Evolutionary conservation across 805 yeast species (phyloP).

Genomic region (Allodekkera sacchari): DNA sequence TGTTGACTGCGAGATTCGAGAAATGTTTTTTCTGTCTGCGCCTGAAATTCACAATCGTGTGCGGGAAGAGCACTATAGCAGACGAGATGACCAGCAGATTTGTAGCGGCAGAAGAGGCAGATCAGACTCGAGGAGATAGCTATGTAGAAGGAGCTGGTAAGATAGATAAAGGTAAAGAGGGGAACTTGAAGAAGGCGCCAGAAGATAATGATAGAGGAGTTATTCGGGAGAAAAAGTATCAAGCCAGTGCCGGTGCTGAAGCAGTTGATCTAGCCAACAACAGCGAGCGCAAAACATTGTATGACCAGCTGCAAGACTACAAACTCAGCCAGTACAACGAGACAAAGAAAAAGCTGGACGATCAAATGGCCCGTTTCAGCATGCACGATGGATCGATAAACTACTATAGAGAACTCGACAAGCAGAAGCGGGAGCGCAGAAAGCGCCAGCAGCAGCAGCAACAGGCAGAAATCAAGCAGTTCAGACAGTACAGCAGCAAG

Average conservation of each 20-base stretch:
- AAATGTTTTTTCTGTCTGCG: too few species aligned
- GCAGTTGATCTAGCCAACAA: background rate
- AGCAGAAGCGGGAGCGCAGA: constrained; percentile 14
- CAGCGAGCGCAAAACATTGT: constrained; percentile 28
- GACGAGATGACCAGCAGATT: too few species aligned
- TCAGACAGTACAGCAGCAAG: constrained; percentile 4
- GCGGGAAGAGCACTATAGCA: too few species aligned
- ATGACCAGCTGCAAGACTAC: constrained; percentile 33
- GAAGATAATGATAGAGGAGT: constrained; percentile 5
- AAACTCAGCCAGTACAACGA: constrained; percentile 22
- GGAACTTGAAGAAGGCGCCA: constrained; percentile 15
- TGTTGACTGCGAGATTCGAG: too few species aligned
- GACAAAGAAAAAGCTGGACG: constrained; percentile 25
- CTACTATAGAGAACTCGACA: constrained; percentile 25
- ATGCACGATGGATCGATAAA: constrained; percentile 29
- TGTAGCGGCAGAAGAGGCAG: constrained; percentile 17
- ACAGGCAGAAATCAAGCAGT: constrained; percentile 17
- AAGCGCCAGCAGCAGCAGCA: constrained; percentile 7
- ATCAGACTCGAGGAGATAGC: constrained; percentile 11
- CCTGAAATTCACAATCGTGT: too few species aligned
- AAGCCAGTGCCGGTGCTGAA: background rate
- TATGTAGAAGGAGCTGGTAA: constrained; percentile 13
- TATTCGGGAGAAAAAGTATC: too few species aligned
- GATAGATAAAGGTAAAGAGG: constrained; percentile 6
- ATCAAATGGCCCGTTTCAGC: constrained; percentile 33